Evolutionary conservation across 768 basidiomycete species (phyloP).

Genomic region (Russula olivacea): DNA sequence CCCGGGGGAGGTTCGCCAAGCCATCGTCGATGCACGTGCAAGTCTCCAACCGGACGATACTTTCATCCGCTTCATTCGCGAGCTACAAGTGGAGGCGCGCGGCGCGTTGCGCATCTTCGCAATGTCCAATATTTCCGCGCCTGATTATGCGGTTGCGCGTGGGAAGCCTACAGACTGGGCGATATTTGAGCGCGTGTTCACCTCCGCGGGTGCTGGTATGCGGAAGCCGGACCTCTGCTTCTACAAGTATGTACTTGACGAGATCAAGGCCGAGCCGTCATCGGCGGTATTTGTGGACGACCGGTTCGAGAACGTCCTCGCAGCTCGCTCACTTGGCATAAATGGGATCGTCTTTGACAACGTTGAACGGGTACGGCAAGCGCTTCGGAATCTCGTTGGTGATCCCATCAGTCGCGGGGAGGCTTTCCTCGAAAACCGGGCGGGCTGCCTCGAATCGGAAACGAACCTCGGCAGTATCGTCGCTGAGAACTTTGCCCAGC

Average conservation of each 20-base stretch:
- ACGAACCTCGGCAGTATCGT: conserved; percentile 39
- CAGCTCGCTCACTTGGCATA: conserved; percentile 52
- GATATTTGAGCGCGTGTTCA: conserved; percentile 46
- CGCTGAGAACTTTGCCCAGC: conserved; percentile 52
- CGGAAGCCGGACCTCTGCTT: conserved; percentile 53
- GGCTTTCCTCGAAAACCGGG: conserved; percentile 38
- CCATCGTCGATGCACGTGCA: conserved; percentile 45
- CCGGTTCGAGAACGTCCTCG: conserved; percentile 52
- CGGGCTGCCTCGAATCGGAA: conserved; percentile 40
- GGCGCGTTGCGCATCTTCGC: conserved; percentile 42
- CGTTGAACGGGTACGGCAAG: conserved; percentile 37
- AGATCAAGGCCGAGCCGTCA: conserved; percentile 41
- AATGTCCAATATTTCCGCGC: conserved; percentile 54
- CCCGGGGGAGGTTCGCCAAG: conserved; percentile 37
- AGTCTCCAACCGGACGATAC: conserved; percentile 42
- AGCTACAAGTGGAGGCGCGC: conserved; percentile 38
- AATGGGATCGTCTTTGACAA: conserved; percentile 49
- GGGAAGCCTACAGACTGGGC: conserved; percentile 45
- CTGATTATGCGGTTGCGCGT: conserved; percentile 44
- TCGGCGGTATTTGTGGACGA: conserved; percentile 54
- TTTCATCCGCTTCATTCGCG: conserved; percentile 43
- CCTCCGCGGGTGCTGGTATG: conserved; percentile 46
- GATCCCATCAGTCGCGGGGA: conserved; percentile 42
- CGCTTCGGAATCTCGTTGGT: conserved; percentile 43
- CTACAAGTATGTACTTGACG: conserved; percentile 43